phyloP scores from a whole-genome alignment of 2,329 filamentous ascomycete genomes.

The Thermochaetoides dissita region DNA sequence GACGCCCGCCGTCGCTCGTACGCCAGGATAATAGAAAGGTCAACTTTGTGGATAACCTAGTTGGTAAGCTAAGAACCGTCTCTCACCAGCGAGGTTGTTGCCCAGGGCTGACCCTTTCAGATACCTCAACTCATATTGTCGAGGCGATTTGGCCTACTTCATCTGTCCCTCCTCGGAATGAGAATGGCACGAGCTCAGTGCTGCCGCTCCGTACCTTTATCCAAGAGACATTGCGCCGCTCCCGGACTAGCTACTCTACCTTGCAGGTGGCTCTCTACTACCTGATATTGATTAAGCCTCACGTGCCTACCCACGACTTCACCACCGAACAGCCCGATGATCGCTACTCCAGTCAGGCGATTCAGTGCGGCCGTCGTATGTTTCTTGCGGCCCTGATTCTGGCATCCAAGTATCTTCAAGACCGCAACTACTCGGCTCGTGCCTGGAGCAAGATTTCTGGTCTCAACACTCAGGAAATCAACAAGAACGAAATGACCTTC shows the following conservation, averaged over 20 bases:
- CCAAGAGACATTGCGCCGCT: slow-evolving; percentile 88
- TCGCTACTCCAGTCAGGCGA: slow-evolving; percentile 56
- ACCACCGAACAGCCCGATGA: slow-evolving; percentile 74
- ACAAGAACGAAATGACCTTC: slow-evolving; percentile 90
- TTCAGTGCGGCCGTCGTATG: slow-evolving; percentile 95
- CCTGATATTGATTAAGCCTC: slow-evolving; percentile 80
- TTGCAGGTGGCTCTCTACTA: slow-evolving; percentile 95
- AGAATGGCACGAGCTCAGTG: slow-evolving; percentile 60
- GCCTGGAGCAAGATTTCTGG: slow-evolving; percentile 99
- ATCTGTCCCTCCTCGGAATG: slow-evolving; percentile 61
- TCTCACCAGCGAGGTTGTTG: slow-evolving; percentile 10
- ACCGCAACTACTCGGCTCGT: slow-evolving; percentile 91
- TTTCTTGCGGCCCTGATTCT: slow-evolving; percentile 89
- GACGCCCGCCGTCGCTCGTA: slow-evolving; percentile 59
- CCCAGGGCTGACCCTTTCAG: slow-evolving; percentile 40
- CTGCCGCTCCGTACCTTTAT: slow-evolving; percentile 90
- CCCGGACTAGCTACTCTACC: slow-evolving; percentile 92
- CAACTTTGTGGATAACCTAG: slow-evolving; percentile 90
- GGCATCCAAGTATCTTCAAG: slow-evolving; percentile 94
- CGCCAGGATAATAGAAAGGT: slow-evolving; percentile 85
- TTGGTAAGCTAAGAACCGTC: slow-evolving; percentile 56
- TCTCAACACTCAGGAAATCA: slow-evolving; percentile 85
- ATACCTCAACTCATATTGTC: slow-evolving; percentile 93
- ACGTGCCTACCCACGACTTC: slow-evolving; percentile 71
- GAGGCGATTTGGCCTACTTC: slow-evolving; percentile 94